phyloP scores from a whole-genome alignment of 2,329 filamentous ascomycete genomes.

The Sporothrix euskadiensis region DNA sequence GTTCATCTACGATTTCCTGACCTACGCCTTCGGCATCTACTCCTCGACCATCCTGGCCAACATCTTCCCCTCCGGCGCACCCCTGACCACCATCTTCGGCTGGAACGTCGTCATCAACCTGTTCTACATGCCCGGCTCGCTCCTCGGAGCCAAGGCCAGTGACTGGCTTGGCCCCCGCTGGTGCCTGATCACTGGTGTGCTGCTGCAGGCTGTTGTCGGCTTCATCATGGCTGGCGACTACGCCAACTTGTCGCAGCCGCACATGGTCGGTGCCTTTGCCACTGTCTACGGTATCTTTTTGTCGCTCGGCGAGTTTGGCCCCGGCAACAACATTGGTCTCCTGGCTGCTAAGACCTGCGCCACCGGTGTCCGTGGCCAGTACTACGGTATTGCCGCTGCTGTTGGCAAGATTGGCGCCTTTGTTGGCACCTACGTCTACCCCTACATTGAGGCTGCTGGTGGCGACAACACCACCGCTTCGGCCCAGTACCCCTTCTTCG shows the following conservation, averaged over 20 bases:
- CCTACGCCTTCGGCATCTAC: slow-evolving; percentile 85
- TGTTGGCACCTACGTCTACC: slow-evolving; percentile 80
- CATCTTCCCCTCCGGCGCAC: slow-evolving; percentile 58
- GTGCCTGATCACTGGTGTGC: slow-evolving; percentile 70
- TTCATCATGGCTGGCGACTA: slow-evolving; percentile 89
- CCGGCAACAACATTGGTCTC: slow-evolving; percentile 88
- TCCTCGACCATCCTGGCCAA: slow-evolving; percentile 70
- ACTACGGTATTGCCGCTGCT: slow-evolving; percentile 71
- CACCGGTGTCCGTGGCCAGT: slow-evolving; percentile 80
- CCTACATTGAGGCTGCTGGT: slow-evolving; percentile 66
- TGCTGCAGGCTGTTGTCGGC: slow-evolving; percentile 72
- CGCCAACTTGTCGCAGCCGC: slow-evolving; percentile 62
- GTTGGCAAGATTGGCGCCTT: slow-evolving; percentile 80
- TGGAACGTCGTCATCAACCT: slow-evolving; percentile 88
- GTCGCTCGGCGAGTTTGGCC: slow-evolving; percentile 75
- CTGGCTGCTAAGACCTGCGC: slow-evolving; percentile 85
- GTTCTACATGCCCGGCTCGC: slow-evolving; percentile 83
- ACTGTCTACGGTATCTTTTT: slow-evolving; percentile 80
- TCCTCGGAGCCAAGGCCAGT: slow-evolving; percentile 72
- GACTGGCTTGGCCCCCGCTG: slow-evolving; percentile 79
- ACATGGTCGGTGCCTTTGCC: slow-evolving; percentile 72
- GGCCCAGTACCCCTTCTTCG: slow-evolving; percentile 87
- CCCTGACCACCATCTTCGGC: slow-evolving; percentile 76
- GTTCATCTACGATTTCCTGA: slow-evolving; percentile 84
- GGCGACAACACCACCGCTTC: slow-evolving; percentile 54